A percentile compares a stretch with the other conserved stretches of the same genome.
phyloP scores from a whole-genome alignment of 148 eudicot genomes.

The Talinum fruticosum region DNA sequence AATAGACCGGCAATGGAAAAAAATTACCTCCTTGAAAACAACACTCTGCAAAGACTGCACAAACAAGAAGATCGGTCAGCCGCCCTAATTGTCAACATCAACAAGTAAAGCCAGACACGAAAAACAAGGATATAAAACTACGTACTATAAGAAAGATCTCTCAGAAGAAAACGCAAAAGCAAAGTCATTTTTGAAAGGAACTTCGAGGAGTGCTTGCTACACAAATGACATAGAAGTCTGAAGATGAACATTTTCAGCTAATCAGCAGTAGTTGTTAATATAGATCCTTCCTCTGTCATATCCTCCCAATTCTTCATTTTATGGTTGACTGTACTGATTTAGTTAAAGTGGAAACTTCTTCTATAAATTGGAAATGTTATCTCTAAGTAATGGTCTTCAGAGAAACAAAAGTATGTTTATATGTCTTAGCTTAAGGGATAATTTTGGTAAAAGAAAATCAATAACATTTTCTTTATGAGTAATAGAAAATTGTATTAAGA shows the following conservation, averaged over 20 bases:
- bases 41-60: conserved; percentile 99
- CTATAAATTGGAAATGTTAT: background rate
- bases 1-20: conserved; percentile 13
- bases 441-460: background rate
- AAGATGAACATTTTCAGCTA: background rate
- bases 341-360: background rate
- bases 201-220: background rate
- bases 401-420: background rate
- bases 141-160: background rate
- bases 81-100: conserved; percentile 1
- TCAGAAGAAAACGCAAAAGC: background rate
- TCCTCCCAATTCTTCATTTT: too few relatives aligned
- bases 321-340: too few relatives aligned
- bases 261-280: too few relatives aligned
- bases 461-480: too few relatives aligned
- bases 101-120: background rate
- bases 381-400: background rate
- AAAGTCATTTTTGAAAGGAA: background rate
- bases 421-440: background rate
- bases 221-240: background rate
- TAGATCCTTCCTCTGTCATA: too few relatives aligned
- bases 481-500: too few relatives aligned
- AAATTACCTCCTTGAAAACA: conserved; percentile 86
- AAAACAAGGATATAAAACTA: background rate
- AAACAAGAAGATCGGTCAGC: conserved; percentile 32